These are phyloP conservation scores for Fusarium sp. DNA, from an alignment of 2,329 filamentous ascomycete genomes.

Conservation along the genomic window DNA sequence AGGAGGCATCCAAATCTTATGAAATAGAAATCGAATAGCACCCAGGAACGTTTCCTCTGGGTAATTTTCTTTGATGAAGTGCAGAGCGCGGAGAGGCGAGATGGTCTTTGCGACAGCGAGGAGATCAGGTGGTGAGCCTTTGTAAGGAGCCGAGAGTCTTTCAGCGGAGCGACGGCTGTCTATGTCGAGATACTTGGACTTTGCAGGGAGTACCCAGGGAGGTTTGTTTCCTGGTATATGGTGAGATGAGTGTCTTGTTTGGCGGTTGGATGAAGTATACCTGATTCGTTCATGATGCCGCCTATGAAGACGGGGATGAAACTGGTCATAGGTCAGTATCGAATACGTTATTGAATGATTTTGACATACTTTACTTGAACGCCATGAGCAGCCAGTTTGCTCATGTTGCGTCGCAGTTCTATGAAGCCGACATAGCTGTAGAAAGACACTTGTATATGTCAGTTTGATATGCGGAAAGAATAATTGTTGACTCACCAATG, in stretches of 20 bases:
- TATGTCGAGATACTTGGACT: constrained; percentile 66
- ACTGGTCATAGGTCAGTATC: constrained; percentile 53
- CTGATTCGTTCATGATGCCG: constrained; percentile 70
- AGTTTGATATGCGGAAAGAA: not conserved
- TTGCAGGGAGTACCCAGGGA: constrained; percentile 76
- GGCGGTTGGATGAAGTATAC: constrained; percentile 49
- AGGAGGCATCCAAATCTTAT: constrained; percentile 70
- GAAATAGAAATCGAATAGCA: constrained; percentile 66
- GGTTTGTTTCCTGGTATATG: constrained; percentile 73
- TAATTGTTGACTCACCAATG: constrained; percentile 61
- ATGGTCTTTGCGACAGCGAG: constrained; percentile 57
- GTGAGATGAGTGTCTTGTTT: constrained; percentile 4
- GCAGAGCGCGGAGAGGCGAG: constrained; percentile 73
- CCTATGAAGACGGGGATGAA: constrained; percentile 79
- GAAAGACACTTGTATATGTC: constrained; percentile 66
- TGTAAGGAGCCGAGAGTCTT: constrained; percentile 52
- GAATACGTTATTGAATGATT: not conserved
- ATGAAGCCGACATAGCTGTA: constrained; percentile 68
- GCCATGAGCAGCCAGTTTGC: constrained; percentile 65
- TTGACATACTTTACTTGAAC: constrained; percentile 72
- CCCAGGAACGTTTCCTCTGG: constrained; percentile 61
- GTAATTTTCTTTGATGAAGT: constrained; percentile 72
- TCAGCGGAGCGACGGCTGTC: constrained; percentile 56
- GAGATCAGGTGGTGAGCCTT: constrained; percentile 57
- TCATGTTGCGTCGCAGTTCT: constrained; percentile 67